Evolutionary conservation across 2,329 filamentous ascomycete species (phyloP).

Genomic region (Pseudogymnoascus sp.): DNA sequence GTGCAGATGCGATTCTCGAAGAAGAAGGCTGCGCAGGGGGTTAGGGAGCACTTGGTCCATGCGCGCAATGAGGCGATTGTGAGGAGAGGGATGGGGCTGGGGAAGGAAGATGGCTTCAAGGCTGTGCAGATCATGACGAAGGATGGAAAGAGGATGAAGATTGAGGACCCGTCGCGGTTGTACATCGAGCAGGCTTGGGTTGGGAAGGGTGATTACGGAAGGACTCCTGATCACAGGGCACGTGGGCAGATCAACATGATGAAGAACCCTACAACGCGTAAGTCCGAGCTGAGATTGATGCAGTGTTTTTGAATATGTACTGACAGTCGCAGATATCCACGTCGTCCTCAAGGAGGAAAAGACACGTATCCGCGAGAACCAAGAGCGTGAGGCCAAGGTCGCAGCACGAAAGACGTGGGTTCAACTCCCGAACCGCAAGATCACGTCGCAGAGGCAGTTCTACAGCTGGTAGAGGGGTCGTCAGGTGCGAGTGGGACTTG

Average conservation of each 20-base stretch:
- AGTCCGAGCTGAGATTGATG: conserved; percentile 34
- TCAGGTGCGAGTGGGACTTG: background rate
- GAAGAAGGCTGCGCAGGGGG: conserved; percentile 83
- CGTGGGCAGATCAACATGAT: conserved; percentile 65
- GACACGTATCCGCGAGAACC: conserved; percentile 73
- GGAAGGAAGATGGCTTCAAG: conserved; percentile 18
- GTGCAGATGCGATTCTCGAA: conserved; percentile 91
- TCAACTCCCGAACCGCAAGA: conserved; percentile 76
- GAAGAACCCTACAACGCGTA: conserved; percentile 68
- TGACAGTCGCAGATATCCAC: conserved; percentile 54
- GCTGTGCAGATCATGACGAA: conserved; percentile 60
- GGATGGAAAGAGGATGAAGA: conserved; percentile 64
- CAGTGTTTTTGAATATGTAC: conserved; percentile 8
- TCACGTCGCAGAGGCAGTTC: conserved; percentile 80
- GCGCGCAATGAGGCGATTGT: conserved; percentile 78
- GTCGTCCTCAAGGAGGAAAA: conserved; percentile 89
- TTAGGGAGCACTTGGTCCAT: conserved; percentile 71
- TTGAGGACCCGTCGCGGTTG: conserved; percentile 71
- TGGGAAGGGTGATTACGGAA: conserved; percentile 59
- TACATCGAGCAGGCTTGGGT: conserved; percentile 95
- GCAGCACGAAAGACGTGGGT: conserved; percentile 74
- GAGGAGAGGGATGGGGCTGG: conserved; percentile 76
- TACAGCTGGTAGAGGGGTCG: conserved; percentile 68
- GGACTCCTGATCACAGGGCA: conserved; percentile 64
- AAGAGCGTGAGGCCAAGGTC: conserved; percentile 72